These are phyloP conservation scores for Trichoderma reesei DNA, from an alignment of 495 filamentous ascomycete genomes.

Conservation along the genomic window DNA sequence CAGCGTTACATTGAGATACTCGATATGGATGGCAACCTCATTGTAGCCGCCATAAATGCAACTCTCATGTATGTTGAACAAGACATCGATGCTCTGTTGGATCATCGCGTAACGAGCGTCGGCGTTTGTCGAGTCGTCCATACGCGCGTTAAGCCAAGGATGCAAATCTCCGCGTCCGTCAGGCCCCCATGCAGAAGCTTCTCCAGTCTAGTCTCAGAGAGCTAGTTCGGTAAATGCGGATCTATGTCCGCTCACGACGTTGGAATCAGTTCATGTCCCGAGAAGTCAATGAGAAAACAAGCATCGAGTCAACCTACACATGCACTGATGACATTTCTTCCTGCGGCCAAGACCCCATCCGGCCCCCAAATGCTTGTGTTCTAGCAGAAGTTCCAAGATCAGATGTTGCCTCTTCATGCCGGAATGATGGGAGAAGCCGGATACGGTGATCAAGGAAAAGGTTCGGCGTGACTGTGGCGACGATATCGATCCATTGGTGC, in stretches of 20 bases:
- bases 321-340: neutral
- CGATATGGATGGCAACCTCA: neutral
- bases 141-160: neutral
- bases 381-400: neutral
- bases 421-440: neutral
- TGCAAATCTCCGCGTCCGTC: neutral
- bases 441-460: neutral
- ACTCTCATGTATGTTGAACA: neutral
- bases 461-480: neutral
- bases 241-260: neutral
- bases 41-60: neutral
- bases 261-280: neutral
- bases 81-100: neutral
- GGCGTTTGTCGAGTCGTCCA: neutral
- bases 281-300: neutral
- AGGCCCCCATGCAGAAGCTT: neutral
- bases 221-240: neutral
- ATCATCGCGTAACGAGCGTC: neutral
- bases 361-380: neutral
- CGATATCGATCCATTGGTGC: neutral
- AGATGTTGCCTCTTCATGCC: neutral
- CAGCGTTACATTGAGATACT: conserved; percentile 2
- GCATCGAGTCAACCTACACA: neutral
- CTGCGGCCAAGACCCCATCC: neutral
- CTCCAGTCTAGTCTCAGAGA: neutral